phyloP scores from a whole-genome alignment of 139 green algal species.

The Volvox africanus region DNA sequence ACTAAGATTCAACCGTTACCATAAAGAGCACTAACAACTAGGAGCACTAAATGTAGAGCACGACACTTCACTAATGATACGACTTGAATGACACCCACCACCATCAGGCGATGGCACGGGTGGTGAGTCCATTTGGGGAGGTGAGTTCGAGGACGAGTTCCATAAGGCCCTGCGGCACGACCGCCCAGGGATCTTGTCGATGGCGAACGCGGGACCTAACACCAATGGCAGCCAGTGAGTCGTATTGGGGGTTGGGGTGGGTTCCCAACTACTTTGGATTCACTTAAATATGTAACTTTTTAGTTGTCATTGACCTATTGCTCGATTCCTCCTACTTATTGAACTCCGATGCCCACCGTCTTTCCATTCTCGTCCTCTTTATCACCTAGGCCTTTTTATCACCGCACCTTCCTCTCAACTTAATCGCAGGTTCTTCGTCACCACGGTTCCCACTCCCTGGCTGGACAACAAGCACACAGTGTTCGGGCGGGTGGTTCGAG shows the following conservation, averaged over 20 bases:
- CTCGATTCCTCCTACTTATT: no score
- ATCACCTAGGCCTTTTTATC: no score
- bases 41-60: no score
- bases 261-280: no score
- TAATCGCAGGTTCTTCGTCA: conserved; percentile 89
- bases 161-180: conserved; percentile 91
- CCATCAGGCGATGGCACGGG: conserved; percentile 94
- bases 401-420: background rate
- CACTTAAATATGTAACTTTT: no score
- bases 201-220: conserved; percentile 77
- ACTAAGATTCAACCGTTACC: no score
- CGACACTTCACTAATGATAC: no score
- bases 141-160: conserved; percentile 99
- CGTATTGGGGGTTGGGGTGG: no score
- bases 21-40: no score
- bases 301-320: no score
- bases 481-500: conserved; percentile 84
- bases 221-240: conserved; percentile 75
- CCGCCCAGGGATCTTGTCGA: conserved; percentile 76
- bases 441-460: conserved; percentile 90
- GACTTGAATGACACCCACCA: background rate
- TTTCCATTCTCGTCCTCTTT: no score
- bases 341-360: no score
- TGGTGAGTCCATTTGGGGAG: conserved; percentile 96
- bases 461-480: conserved; percentile 85